Conservation (phyloP, 495 filamentous ascomycete species). For the Filosporella fistucella region DNA sequence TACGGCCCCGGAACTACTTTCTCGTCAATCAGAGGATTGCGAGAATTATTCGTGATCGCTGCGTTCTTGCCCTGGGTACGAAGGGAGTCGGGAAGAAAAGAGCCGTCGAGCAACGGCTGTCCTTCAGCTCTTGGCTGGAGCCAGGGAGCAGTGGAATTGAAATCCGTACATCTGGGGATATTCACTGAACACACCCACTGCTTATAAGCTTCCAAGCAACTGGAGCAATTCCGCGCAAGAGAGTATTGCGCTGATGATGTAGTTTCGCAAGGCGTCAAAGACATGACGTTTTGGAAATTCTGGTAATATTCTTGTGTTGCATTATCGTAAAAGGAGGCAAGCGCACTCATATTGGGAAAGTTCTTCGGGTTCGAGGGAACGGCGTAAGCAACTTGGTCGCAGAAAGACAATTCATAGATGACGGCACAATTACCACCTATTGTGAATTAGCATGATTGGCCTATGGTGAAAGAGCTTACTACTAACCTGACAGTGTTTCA, state of each 20-base stretch:
- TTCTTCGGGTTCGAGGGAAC: constrained; percentile 74
- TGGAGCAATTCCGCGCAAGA: constrained; percentile 64
- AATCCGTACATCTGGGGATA: constrained; percentile 89
- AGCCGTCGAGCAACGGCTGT: constrained; percentile 65
- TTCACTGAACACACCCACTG: constrained; percentile 90
- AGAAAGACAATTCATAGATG: constrained; percentile 79
- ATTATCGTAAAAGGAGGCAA: constrained; percentile 67
- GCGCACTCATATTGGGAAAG: constrained; percentile 38
- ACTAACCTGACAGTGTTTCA: constrained; percentile 71
- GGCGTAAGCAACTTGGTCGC: constrained; percentile 80
- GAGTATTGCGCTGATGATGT: constrained; percentile 66
- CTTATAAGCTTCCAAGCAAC: constrained; percentile 81
- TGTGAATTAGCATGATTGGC: constrained; percentile 5
- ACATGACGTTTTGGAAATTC: constrained; percentile 75
- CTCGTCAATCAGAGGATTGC: constrained; percentile 68
- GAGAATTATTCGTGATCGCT: constrained; percentile 42
- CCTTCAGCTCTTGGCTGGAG: constrained; percentile 66
- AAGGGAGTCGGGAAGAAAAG: constrained; percentile 36
- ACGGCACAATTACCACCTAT: constrained; percentile 68
- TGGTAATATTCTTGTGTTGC: constrained; percentile 54
- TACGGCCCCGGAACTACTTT: constrained; percentile 79
- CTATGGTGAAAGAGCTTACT: constrained; percentile 19
- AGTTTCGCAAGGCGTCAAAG: constrained; percentile 82
- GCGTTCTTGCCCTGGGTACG: constrained; percentile 21
- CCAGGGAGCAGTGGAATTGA: constrained; percentile 46